Evolutionary conservation across 305 asterid species (phyloP).

Genomic region (Fraxinus dipetala): DNA sequence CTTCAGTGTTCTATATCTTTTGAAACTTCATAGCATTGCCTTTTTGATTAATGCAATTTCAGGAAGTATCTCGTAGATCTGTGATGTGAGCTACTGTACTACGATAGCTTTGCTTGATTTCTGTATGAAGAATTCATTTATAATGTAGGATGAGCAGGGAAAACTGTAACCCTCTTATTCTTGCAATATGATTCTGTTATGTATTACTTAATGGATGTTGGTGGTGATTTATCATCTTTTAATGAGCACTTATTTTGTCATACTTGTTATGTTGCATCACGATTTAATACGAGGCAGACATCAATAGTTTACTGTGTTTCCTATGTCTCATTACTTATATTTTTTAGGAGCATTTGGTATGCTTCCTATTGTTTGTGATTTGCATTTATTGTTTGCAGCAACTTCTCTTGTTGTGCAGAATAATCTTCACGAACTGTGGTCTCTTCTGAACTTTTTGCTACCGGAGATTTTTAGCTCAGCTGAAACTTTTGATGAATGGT

Average conservation of each 20-base stretch:
- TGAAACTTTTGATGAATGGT: slow-evolving; percentile 98
- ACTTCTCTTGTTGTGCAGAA: slow-evolving; percentile 53
- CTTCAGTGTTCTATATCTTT: background rate
- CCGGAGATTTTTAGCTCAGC: slow-evolving; percentile 99
- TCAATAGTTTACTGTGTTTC: background rate
- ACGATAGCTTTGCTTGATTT: background rate
- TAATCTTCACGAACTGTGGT: slow-evolving; percentile 98
- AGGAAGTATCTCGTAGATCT: background rate
- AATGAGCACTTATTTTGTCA: background rate
- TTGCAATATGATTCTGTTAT: background rate
- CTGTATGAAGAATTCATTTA: background rate
- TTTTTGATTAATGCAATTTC: background rate
- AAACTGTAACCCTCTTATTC: background rate
- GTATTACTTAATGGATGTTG: background rate
- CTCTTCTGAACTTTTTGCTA: slow-evolving; percentile 89
- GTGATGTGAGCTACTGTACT: background rate
- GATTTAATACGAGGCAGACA: background rate
- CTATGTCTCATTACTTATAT: background rate
- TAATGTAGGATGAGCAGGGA: background rate
- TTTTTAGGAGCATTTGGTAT: slow-evolving; percentile 1
- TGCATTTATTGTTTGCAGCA: slow-evolving; percentile 4
- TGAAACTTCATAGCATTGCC: background rate
- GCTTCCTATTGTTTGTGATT: background rate
- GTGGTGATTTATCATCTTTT: background rate
- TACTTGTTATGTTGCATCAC: background rate